Conservation (phyloP, 116 monocot species). For the Trichopus zeylanicus region DNA sequence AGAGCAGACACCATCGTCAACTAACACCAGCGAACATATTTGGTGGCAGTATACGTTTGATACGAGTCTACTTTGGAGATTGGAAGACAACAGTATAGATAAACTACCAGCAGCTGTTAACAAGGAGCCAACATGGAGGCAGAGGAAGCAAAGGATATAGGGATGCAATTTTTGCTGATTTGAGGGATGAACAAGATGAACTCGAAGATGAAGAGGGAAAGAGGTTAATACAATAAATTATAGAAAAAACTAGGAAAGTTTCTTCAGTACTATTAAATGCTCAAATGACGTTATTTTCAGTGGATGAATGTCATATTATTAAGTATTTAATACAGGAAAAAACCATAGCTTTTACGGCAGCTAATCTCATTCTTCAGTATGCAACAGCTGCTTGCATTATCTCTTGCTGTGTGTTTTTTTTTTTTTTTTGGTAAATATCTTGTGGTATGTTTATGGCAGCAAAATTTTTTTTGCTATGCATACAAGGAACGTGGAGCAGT, state of each 20-base stretch:
- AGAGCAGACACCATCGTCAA: constrained; percentile 11
- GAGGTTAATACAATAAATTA: constrained; percentile 47
- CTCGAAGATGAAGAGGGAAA: constrained; percentile 32
- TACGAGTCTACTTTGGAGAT: constrained; percentile 14
- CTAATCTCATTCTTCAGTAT: no score
- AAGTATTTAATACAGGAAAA: not conserved
- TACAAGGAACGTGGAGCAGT: no score
- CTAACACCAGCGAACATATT: constrained; percentile 5
- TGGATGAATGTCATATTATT: constrained; percentile 21
- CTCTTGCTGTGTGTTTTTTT: no score
- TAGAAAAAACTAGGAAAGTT: constrained; percentile 48
- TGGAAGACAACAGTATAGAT: constrained; percentile 15
- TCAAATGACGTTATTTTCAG: constrained; percentile 41
- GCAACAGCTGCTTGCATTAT: no score
- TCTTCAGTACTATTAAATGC: constrained; percentile 46
- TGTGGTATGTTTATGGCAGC: no score
- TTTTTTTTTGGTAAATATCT: no score
- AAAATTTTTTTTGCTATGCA: no score
- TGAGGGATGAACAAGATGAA: constrained; percentile 14
- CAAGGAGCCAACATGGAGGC: constrained; percentile 10
- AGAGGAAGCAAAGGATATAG: not conserved
- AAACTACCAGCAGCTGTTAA: not conserved
- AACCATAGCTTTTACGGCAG: no score
- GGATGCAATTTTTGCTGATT: not conserved
- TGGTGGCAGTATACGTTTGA: constrained; percentile 5